Evolutionary conservation across 2,329 filamentous ascomycete species (phyloP), one percentile per base, ranked within the genome.

Genomic region (Apiospora rasikravindrae): DNA sequence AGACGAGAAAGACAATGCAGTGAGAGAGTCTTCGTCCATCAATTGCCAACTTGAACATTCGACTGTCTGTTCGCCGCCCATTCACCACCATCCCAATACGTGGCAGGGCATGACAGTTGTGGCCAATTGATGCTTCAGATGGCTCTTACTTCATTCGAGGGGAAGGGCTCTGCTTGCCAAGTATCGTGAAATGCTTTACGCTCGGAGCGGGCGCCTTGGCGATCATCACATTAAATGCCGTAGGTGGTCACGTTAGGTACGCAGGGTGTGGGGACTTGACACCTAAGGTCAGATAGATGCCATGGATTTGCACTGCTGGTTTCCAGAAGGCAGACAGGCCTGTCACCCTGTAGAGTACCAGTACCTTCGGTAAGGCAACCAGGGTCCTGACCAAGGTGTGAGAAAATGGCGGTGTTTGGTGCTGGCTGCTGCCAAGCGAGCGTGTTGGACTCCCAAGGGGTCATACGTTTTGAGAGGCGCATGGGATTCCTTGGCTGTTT

Each of bases 351-450:
- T 16, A 29, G 22, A 29, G 33, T 40, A 40, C 8, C 19, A 64
- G 33, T 64, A 40, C 33, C 10, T 40, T 64, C 57, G 57, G 57
- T 64, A 40, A 64, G 57, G 57, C 33, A 64, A 24, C 33, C 22
- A 64, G 33, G 57, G 57, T 64, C 24, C 51, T 57, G 51, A 64
- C 57, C 33, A 64, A 64, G 57, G 57, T 40, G 57, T 64, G 57
- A 64, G 57, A 64, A 64, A 64, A 64, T n/a, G 57, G 57, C 57
- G 57, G 57, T 64, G 57, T 64, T 64, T 24, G 11, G 57, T 40
- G 51, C 24, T 57, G 14, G 11, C 14, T 57, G 51, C 22, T 64
- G 33, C 57, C 57, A 64, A 40, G 57, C 33, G 33, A 64, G 57
- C 19, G 13, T n/a, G 57, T n/a, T 64, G 4, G 57, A 40, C 33